A percentile compares a stretch with the other conserved stretches of the same genome.
Evolutionary conservation across 2,329 filamentous ascomycete species (phyloP).

Genomic region (Xylariomycetidae sp.): DNA sequence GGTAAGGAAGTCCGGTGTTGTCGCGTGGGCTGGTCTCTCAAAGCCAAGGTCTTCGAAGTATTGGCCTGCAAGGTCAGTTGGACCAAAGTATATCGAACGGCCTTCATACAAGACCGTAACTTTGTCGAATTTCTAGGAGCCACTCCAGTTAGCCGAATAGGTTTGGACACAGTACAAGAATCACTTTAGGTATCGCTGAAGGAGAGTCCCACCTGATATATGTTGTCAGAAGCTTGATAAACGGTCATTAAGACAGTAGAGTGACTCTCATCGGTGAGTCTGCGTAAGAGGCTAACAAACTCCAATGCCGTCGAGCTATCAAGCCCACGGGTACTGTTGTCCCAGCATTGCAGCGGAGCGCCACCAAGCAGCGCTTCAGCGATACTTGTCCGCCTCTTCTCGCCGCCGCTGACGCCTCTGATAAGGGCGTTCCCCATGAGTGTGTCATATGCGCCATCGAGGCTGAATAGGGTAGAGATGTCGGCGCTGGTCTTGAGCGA

Average conservation of each 20-base stretch:
- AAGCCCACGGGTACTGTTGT: conserved; percentile 68
- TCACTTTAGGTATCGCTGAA: too few relatives aligned
- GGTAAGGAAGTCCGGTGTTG: conserved; percentile 66
- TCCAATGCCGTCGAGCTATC: conserved; percentile 70
- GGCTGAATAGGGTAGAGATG: conserved; percentile 5
- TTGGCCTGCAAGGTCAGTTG: conserved; percentile 49
- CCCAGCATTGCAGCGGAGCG: conserved; percentile 55
- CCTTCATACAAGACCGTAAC: conserved; percentile 53
- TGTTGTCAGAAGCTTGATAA: conserved; percentile 62
- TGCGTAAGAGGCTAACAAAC: conserved; percentile 62
- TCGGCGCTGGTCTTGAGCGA: background rate
- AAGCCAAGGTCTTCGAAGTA: conserved; percentile 66
- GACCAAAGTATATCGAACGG: conserved; percentile 58
- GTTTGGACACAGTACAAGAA: background rate
- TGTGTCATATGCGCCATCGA: conserved; percentile 51
- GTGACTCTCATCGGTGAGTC: conserved; percentile 27
- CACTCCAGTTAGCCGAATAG: background rate
- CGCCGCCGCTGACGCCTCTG: conserved; percentile 67
- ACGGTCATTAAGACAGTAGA: conserved; percentile 44
- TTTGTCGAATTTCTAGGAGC: conserved; percentile 55
- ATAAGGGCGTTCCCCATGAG: conserved; percentile 70
- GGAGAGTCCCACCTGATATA: conserved; percentile 42
- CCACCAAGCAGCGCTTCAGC: conserved; percentile 52
- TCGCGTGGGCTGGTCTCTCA: conserved; percentile 57
- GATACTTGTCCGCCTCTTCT: conserved; percentile 61